Percentiles rank a stretch among this genome's conserved stretches.
Conservation (phyloP, 495 filamentous ascomycete species). For the Tuber umbilicatum region DNA sequence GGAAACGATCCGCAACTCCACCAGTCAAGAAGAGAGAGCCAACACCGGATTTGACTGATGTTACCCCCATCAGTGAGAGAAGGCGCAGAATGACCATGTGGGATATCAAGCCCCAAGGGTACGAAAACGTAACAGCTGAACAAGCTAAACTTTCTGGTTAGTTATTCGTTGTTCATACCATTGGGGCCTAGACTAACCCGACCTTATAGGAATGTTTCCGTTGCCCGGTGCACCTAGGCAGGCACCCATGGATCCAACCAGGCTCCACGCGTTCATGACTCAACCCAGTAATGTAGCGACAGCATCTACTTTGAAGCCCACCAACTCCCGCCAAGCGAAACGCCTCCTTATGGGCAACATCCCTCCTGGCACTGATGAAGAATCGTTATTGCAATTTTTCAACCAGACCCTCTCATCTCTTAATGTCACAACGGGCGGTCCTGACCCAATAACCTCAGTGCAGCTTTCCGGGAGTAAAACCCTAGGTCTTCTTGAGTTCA, state of each 20-base stretch:
- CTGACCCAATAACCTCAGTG: slow-evolving; percentile 80
- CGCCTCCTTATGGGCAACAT: slow-evolving; percentile 82
- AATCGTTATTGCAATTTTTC: slow-evolving; percentile 74
- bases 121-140: slow-evolving; percentile 97
- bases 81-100: slow-evolving; percentile 92
- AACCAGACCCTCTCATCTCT: slow-evolving; percentile 91
- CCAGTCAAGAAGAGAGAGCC: slow-evolving; percentile 85
- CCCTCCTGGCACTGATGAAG: slow-evolving; percentile 60
- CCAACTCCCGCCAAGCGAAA: slow-evolving; percentile 87
- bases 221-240: slow-evolving; percentile 91
- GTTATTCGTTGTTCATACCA: slow-evolving; percentile 23
- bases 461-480: slow-evolving; percentile 69
- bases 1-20: slow-evolving; percentile 71
- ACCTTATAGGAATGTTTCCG: slow-evolving; percentile 74
- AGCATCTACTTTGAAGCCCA: slow-evolving; percentile 75
- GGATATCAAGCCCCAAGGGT: slow-evolving; percentile 98
- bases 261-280: slow-evolving; percentile 91
- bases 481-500: slow-evolving; percentile 89
- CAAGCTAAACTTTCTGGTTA: slow-evolving; percentile 94
- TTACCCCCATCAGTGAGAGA: slow-evolving; percentile 67
- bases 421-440: slow-evolving; percentile 68
- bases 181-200: slow-evolving; percentile 17
- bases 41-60: slow-evolving; percentile 87
- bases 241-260: slow-evolving; percentile 91
- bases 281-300: slow-evolving; percentile 69